These are phyloP conservation scores for Exophiala dermatitidis DNA, from an alignment of 2,329 filamentous ascomycete genomes.

Conservation along the genomic window DNA sequence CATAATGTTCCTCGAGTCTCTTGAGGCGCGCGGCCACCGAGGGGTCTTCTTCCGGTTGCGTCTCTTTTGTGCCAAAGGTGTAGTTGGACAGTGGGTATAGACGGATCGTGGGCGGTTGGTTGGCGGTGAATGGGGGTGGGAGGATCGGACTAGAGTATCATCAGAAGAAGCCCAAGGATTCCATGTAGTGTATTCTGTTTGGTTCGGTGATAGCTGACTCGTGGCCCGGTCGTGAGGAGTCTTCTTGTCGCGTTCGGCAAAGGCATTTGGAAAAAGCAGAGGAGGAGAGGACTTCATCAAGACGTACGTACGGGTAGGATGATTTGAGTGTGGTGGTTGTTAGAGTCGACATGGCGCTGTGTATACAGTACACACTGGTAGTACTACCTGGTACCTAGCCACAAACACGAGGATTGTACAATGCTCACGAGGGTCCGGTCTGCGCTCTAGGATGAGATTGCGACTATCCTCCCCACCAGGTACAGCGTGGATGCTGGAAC, in stretches of 20 bases:
- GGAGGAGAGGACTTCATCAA: not conserved
- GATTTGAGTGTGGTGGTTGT: constrained; percentile 69
- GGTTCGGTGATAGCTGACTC: too few species aligned
- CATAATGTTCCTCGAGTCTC: constrained; percentile 92
- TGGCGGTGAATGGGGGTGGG: constrained; percentile 76
- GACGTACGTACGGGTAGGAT: constrained; percentile 31
- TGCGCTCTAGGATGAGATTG: too few species aligned
- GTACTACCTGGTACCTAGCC: too few species aligned
- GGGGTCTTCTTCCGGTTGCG: constrained; percentile 93
- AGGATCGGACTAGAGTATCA: constrained; percentile 54
- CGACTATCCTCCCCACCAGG: too few species aligned
- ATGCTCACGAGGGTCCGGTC: too few species aligned
- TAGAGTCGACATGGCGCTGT: constrained; percentile 68
- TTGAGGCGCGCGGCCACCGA: constrained; percentile 88
- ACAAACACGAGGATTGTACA: too few species aligned
- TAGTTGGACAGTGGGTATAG: constrained; percentile 96
- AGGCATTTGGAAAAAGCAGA: not conserved
- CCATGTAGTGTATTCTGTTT: too few species aligned
- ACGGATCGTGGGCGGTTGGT: constrained; percentile 82
- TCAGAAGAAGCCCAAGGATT: not conserved
- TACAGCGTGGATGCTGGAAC: too few species aligned
- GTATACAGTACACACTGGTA: too few species aligned
- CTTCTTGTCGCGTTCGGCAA: not conserved
- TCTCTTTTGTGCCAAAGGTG: constrained; percentile 97
- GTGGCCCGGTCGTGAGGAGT: not conserved